Conservation (phyloP, 306 rosid genomes). For the Prunus davidiana region DNA sequence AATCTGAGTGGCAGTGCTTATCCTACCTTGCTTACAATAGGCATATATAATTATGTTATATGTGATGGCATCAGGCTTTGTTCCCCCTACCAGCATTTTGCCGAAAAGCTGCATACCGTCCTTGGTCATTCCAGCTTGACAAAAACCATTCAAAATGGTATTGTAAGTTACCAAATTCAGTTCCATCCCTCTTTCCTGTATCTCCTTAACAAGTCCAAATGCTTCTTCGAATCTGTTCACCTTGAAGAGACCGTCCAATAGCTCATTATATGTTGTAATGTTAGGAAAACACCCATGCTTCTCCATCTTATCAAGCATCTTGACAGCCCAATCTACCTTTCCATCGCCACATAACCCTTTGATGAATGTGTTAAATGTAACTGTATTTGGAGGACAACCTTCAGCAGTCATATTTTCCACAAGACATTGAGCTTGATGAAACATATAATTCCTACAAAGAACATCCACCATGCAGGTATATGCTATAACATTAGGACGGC, state of each 20-base stretch:
- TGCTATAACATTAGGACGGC: conserved; percentile 71
- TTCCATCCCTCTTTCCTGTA: conserved; percentile 47
- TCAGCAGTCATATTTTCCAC: conserved; percentile 58
- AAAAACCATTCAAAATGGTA: conserved; percentile 71
- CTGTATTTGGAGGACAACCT: conserved; percentile 71
- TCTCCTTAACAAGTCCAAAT: conserved; percentile 51
- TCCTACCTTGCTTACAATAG: conserved; percentile 64
- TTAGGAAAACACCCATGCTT: conserved; percentile 59
- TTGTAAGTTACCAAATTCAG: conserved; percentile 64
- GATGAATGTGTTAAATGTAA: conserved; percentile 68
- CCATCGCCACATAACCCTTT: conserved; percentile 65
- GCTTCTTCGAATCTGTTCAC: conserved; percentile 54
- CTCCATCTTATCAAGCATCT: conserved; percentile 60
- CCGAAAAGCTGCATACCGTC: conserved; percentile 59
- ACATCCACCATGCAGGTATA: conserved; percentile 82
- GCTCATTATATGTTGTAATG: conserved; percentile 67
- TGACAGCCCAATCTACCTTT: conserved; percentile 61
- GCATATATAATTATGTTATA: conserved; percentile 50
- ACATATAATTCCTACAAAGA: conserved; percentile 64
- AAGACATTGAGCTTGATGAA: conserved; percentile 53
- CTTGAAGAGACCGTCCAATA: conserved; percentile 70
- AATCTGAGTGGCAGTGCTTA: conserved; percentile 49
- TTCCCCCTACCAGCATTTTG: conserved; percentile 64
- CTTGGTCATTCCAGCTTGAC: conserved; percentile 48
- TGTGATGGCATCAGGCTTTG: conserved; percentile 53